Evolutionary conservation across 2,329 filamentous ascomycete genomes (phyloP).

Genomic region (Aspergillus arachidicola): DNA sequence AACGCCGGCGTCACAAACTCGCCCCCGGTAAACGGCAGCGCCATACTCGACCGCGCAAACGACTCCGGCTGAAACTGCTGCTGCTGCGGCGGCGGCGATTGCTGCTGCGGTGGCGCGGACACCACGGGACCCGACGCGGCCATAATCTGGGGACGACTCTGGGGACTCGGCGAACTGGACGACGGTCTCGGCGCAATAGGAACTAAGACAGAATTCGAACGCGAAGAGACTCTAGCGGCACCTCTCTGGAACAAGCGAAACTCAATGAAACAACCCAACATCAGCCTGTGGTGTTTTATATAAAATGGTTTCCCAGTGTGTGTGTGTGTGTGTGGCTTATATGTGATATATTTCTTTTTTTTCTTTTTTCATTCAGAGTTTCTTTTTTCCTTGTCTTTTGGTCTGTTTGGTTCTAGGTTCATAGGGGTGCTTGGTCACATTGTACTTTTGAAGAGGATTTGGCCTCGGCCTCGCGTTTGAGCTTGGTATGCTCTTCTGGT

Average conservation of each 20-base stretch:
- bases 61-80: neutral
- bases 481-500: constrained; percentile 81
- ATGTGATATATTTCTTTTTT: neutral
- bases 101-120: neutral
- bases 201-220: constrained; percentile 16
- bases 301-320: neutral
- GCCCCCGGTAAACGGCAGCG: neutral
- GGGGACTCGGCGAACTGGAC: constrained; percentile 6
- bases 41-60: neutral
- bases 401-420: neutral
- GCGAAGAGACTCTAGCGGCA: constrained; percentile 16
- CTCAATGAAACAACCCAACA: constrained; percentile 16
- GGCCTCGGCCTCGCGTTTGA: constrained; percentile 37
- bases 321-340: neutral
- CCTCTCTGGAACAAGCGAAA: constrained; percentile 14
- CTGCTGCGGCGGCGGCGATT: neutral
- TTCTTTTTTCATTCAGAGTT: neutral
- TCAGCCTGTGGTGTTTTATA: constrained; percentile 16
- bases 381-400: neutral
- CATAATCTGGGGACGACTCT: neutral
- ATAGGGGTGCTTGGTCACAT: neutral
- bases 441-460: constrained; percentile 20
- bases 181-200: constrained; percentile 24
- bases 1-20: neutral
- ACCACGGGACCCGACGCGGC: neutral